Evolutionary conservation across 2,329 filamentous ascomycete genomes (phyloP).

Genomic region (Fusarium dlaminii): DNA sequence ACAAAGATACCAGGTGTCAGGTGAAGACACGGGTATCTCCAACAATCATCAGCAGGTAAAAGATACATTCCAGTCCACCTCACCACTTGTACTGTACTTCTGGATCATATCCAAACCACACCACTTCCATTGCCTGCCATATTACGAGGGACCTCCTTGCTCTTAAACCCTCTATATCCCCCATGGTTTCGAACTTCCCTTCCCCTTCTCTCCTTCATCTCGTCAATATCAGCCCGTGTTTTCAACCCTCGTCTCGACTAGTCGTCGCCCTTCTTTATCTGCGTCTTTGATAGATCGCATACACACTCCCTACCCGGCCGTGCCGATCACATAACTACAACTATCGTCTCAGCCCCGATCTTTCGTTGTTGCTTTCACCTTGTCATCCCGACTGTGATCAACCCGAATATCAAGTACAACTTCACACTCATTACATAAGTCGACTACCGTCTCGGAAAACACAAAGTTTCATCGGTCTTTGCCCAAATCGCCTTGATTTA

Average conservation of each 20-base stretch:
- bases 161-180: slow-evolving; percentile 37
- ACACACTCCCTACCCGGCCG: slow-evolving; percentile 47
- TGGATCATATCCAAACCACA: not conserved
- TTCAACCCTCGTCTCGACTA: slow-evolving; percentile 38
- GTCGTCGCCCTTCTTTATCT: slow-evolving; percentile 44
- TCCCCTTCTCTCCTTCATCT: slow-evolving; percentile 38
- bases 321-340: slow-evolving; percentile 43
- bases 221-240: slow-evolving; percentile 28
- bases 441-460: slow-evolving; percentile 9
- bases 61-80: slow-evolving; percentile 8
- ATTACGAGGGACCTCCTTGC: slow-evolving; percentile 22
- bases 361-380: slow-evolving; percentile 29
- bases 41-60: not conserved
- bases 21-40: slow-evolving; percentile 11
- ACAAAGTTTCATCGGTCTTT: not conserved
- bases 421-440: slow-evolving; percentile 25
- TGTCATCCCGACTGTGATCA: slow-evolving; percentile 32
- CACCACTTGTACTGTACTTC: slow-evolving; percentile 12
- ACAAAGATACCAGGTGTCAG: slow-evolving; percentile 20
- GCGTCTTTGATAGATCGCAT: slow-evolving; percentile 64
- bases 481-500: not conserved
- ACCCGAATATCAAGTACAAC: slow-evolving; percentile 16
- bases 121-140: slow-evolving; percentile 7
- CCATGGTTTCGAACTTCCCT: slow-evolving; percentile 26
- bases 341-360: slow-evolving; percentile 31